Conservation (phyloP, 139 green algal genomes). For the Tetraselmis striata region DNA sequence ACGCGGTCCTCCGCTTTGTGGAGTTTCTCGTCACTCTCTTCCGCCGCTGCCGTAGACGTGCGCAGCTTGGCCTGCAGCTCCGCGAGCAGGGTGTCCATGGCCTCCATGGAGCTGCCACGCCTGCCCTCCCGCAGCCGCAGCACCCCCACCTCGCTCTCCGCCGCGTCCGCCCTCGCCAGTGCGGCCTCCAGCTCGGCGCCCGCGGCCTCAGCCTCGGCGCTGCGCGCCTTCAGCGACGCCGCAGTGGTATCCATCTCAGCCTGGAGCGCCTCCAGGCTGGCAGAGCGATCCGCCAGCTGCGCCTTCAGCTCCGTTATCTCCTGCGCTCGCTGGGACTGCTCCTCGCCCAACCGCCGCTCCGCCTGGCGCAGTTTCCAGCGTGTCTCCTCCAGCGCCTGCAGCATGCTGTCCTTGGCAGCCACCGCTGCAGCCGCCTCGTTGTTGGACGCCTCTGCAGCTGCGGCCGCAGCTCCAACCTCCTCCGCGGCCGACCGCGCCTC, state of each 20-base stretch:
- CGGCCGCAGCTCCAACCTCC: background rate
- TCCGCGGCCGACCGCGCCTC: background rate
- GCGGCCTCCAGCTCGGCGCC: background rate
- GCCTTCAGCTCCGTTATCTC: constrained; percentile 6
- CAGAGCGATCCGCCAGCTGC: background rate
- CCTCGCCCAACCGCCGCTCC: constrained; percentile 5
- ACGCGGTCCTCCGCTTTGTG: constrained; percentile 28
- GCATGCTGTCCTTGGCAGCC: background rate
- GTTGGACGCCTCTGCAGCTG: background rate
- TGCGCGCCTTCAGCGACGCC: constrained; percentile 10
- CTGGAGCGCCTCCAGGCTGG: constrained; percentile 7
- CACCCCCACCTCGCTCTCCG: constrained; percentile 10
- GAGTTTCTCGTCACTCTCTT: constrained; percentile 10
- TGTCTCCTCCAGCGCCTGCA: background rate
- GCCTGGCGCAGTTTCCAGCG: background rate
- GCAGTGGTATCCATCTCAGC: constrained; percentile 9
- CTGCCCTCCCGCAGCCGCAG: background rate
- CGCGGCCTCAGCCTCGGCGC: background rate
- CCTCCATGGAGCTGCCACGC: background rate
- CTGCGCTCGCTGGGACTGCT: background rate
- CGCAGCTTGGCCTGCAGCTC: background rate
- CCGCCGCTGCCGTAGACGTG: background rate
- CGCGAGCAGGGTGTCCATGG: background rate
- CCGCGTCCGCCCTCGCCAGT: background rate
- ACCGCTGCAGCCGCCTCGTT: background rate